Percentiles rank a stretch among this genome's conserved stretches.
phyloP scores from a whole-genome alignment of 805 yeast genomes.

The Suhomyces pyralidae region DNA sequence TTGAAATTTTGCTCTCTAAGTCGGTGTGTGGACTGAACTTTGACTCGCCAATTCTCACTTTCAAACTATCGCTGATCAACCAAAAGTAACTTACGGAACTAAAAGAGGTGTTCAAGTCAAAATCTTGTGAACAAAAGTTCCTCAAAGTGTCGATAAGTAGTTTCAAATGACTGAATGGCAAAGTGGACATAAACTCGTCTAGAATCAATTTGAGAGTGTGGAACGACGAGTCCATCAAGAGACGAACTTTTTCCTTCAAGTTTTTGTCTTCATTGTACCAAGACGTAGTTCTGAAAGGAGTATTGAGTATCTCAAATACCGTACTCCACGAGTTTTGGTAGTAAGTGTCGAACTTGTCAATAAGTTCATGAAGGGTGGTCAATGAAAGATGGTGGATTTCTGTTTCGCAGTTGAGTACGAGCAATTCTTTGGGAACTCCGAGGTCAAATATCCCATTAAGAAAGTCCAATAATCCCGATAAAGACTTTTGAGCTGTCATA shows the following conservation, averaged over 20 bases:
- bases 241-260: conserved; percentile 46
- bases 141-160: conserved; percentile 68
- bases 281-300: conserved; percentile 47
- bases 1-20: background rate
- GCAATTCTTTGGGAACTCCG: conserved; percentile 38
- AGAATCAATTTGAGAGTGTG: conserved; percentile 79
- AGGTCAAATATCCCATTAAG: conserved; percentile 40
- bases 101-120: conserved; percentile 83
- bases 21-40: background rate
- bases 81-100: conserved; percentile 90
- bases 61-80: conserved; percentile 76
- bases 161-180: conserved; percentile 65
- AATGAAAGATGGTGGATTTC: conserved; percentile 64
- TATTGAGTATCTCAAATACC: conserved; percentile 59
- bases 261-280: conserved; percentile 25
- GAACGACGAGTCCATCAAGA: conserved; percentile 66
- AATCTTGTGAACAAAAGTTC: conserved; percentile 66
- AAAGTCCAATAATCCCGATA: conserved; percentile 47
- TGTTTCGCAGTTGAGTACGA: conserved; percentile 56
- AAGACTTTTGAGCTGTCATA: conserved; percentile 46
- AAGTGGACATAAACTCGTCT: conserved; percentile 74
- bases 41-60: conserved; percentile 14
- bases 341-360: conserved; percentile 73
- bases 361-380: conserved; percentile 63
- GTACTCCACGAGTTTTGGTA: conserved; percentile 65